phyloP scores from a whole-genome alignment of 305 asterid species.

The Solanum aculeatissimum region DNA sequence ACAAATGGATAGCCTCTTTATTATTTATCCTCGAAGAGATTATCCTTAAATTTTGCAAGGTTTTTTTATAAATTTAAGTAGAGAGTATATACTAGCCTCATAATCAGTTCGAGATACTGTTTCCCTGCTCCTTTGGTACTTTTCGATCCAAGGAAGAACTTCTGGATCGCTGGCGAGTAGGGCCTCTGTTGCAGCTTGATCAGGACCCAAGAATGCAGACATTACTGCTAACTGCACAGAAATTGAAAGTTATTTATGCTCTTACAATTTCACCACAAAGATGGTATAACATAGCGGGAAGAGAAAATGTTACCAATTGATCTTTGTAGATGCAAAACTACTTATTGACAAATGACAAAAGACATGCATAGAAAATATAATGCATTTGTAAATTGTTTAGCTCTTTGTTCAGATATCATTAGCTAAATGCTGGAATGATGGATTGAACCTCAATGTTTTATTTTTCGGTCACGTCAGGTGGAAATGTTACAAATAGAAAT shows the following conservation, averaged over 20 bases:
- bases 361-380: background rate
- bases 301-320: background rate
- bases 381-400: background rate
- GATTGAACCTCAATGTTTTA: background rate
- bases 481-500: background rate
- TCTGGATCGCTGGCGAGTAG: slow-evolving; percentile 70
- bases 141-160: slow-evolving; percentile 84
- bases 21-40: background rate
- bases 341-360: background rate
- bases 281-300: background rate
- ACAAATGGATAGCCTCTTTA: background rate
- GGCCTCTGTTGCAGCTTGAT: slow-evolving; percentile 76
- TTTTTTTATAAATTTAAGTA: background rate
- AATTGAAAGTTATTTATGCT: background rate
- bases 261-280: background rate
- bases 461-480: background rate
- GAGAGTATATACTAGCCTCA: slow-evolving; percentile 31
- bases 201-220: slow-evolving; percentile 96
- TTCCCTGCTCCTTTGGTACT: slow-evolving; percentile 94
- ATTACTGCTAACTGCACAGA: slow-evolving; percentile 69
- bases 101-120: slow-evolving; percentile 89
- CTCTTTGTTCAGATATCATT: background rate
- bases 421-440: background rate
- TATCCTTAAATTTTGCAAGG: background rate
- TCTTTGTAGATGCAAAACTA: background rate